phyloP scores from a whole-genome alignment of 2,329 filamentous ascomycete species.

The Fusarium sp. region DNA sequence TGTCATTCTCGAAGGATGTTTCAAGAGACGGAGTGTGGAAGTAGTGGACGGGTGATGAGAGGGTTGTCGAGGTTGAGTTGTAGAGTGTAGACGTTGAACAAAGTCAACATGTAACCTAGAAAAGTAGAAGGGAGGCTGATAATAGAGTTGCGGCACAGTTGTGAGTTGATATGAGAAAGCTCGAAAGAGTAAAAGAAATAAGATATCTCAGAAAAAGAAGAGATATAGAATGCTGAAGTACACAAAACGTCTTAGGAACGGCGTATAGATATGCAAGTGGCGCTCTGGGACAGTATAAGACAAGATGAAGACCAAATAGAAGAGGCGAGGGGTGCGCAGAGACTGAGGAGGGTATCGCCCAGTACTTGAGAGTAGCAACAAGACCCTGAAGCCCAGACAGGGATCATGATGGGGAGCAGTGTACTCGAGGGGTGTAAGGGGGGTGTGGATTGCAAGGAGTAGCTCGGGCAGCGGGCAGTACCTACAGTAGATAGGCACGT shows the following conservation, averaged over 20 bases:
- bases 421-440: conserved; percentile 19
- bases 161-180: conserved; percentile 12
- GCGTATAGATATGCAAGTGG: conserved; percentile 46
- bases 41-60: conserved; percentile 14
- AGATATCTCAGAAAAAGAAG: conserved; percentile 21
- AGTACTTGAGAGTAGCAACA: conserved; percentile 42
- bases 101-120: conserved; percentile 27
- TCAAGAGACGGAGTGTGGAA: conserved; percentile 19
- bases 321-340: conserved; percentile 37
- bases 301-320: conserved; percentile 40
- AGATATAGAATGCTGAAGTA: conserved; percentile 36
- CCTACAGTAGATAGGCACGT: conserved; percentile 39
- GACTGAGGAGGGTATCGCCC: conserved; percentile 43
- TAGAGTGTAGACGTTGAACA: conserved; percentile 21
- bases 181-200: conserved; percentile 30
- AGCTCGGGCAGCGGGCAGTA: conserved; percentile 16
- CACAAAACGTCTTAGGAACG: conserved; percentile 38
- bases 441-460: conserved; percentile 26
- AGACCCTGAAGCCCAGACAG: conserved; percentile 45
- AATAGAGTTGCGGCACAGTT: conserved; percentile 24
- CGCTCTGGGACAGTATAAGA: conserved; percentile 37
- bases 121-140: conserved; percentile 15
- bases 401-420: conserved; percentile 41
- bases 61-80: conserved; percentile 23
- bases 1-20: conserved; percentile 60